Percentiles rank a stretch among this genome's conserved stretches.
phyloP scores from a whole-genome alignment of 169 alveolate genomes.

The Toxoplasma gondii region DNA sequence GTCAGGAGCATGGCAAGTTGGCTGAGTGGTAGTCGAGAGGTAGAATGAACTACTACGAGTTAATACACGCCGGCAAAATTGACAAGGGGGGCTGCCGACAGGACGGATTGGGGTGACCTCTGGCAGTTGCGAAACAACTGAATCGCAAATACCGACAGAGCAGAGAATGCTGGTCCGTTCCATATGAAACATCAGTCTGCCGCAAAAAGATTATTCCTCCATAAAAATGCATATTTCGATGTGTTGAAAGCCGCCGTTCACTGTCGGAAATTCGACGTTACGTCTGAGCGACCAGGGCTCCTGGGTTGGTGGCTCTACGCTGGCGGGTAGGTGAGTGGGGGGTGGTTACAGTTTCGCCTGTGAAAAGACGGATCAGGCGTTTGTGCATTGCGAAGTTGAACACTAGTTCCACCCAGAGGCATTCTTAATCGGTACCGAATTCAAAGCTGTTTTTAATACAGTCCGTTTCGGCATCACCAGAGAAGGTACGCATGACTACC shows the following conservation, averaged over 20 bases:
- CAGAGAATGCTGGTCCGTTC: too few species aligned
- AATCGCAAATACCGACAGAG: too few species aligned
- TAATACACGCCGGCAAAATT: not conserved
- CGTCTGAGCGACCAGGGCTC: not conserved
- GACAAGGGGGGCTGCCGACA: not conserved
- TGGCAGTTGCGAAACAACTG: not conserved
- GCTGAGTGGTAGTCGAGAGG: not conserved
- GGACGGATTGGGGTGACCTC: not conserved
- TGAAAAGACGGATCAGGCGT: not conserved
- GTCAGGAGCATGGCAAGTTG: not conserved
- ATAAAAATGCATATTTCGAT: not conserved
- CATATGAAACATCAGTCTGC: too few species aligned
- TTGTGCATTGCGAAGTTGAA: not conserved
- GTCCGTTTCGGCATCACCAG: not conserved
- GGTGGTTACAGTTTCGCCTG: not conserved
- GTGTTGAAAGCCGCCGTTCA: not conserved
- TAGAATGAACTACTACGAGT: not conserved
- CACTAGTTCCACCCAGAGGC: not conserved
- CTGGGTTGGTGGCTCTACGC: slow-evolving; percentile 9
- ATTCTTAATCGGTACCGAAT: not conserved
- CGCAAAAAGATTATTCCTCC: not conserved
- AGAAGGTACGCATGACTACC: not conserved
- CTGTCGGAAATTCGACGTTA: not conserved
- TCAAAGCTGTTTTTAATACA: too few species aligned
- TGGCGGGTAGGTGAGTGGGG: slow-evolving; percentile 1